phyloP scores from a whole-genome alignment of 176 grass and related monocot species.

The Chloris gayana region DNA sequence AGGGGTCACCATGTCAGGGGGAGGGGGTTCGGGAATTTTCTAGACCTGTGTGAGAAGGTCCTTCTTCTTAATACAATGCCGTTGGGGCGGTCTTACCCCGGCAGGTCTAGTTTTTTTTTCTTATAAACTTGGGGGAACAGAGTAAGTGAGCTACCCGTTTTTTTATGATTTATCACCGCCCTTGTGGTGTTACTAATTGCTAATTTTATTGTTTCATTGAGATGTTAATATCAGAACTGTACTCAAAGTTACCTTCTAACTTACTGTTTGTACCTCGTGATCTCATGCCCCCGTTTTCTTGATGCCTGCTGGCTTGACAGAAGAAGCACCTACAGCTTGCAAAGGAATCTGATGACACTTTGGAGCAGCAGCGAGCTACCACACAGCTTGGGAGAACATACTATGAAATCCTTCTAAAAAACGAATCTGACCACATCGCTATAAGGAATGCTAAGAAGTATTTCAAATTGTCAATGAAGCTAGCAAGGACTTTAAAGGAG shows the following conservation, averaged over 20 bases:
- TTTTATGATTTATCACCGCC: not conserved
- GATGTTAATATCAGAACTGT: constrained; percentile 22
- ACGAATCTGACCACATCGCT: constrained; percentile 76
- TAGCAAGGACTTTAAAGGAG: constrained; percentile 58
- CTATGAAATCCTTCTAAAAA: constrained; percentile 71
- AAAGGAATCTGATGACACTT: constrained; percentile 73
- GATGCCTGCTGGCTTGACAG: constrained; percentile 51
- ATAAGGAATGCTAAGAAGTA: constrained; percentile 90
- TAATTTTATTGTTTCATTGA: constrained; percentile 23
- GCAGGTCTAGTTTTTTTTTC: too few species aligned
- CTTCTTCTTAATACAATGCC: too few species aligned
- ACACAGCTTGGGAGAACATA: constrained; percentile 96
- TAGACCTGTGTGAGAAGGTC: too few species aligned
- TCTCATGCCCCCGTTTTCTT: constrained; percentile 31
- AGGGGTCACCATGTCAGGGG: too few species aligned
- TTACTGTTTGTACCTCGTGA: constrained; percentile 23
- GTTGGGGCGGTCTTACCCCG: too few species aligned
- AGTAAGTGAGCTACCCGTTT: not conserved
- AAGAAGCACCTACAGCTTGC: constrained; percentile 92
- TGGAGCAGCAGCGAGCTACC: constrained; percentile 88
- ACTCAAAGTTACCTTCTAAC: not conserved
- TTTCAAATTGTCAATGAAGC: constrained; percentile 79
- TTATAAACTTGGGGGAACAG: not conserved
- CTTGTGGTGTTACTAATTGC: constrained; percentile 8
- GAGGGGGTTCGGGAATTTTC: too few species aligned